phyloP scores from a whole-genome alignment of 2,329 filamentous ascomycete species.

The Tolypocladium capitatum region DNA sequence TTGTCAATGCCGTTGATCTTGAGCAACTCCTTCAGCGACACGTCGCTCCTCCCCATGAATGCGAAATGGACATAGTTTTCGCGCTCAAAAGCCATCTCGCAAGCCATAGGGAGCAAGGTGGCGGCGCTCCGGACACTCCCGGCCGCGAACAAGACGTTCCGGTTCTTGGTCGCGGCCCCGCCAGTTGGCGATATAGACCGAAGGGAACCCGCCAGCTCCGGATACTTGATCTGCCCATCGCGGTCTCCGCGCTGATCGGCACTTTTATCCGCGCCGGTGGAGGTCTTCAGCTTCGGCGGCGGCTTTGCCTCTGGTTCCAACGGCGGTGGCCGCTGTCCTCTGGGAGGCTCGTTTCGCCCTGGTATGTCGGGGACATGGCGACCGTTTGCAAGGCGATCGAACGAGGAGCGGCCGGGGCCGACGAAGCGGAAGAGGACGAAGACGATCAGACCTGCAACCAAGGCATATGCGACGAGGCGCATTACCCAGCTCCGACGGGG shows the following conservation, averaged over 20 bases:
- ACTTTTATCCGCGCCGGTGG: slow-evolving; percentile 2
- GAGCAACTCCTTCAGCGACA: slow-evolving; percentile 55
- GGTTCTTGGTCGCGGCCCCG: slow-evolving; percentile 39
- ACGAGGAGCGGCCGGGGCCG: slow-evolving; percentile 10
- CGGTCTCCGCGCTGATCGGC: slow-evolving; percentile 29
- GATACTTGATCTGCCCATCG: slow-evolving; percentile 58
- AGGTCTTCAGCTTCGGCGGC: slow-evolving; percentile 6
- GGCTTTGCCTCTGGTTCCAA: neutral
- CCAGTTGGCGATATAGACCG: slow-evolving; percentile 41
- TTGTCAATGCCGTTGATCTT: slow-evolving; percentile 67
- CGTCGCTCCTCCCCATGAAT: slow-evolving; percentile 59
- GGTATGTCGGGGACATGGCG: neutral
- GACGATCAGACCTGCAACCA: slow-evolving; percentile 41
- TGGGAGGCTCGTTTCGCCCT: neutral
- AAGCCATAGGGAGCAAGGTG: slow-evolving; percentile 66
- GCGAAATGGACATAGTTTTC: slow-evolving; percentile 71
- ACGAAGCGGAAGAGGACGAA: slow-evolving; percentile 20
- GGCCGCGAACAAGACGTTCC: slow-evolving; percentile 68
- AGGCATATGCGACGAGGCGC: slow-evolving; percentile 33
- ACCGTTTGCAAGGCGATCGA: neutral
- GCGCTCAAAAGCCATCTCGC: slow-evolving; percentile 62
- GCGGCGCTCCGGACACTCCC: slow-evolving; percentile 62
- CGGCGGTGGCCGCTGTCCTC: neutral
- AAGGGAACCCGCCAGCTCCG: slow-evolving; percentile 49
- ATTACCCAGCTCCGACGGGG: slow-evolving; percentile 40